These are phyloP conservation scores for Globisporangium camurandrum DNA, from an alignment of 352 stramenopile genomes.

Conservation along the genomic window DNA sequence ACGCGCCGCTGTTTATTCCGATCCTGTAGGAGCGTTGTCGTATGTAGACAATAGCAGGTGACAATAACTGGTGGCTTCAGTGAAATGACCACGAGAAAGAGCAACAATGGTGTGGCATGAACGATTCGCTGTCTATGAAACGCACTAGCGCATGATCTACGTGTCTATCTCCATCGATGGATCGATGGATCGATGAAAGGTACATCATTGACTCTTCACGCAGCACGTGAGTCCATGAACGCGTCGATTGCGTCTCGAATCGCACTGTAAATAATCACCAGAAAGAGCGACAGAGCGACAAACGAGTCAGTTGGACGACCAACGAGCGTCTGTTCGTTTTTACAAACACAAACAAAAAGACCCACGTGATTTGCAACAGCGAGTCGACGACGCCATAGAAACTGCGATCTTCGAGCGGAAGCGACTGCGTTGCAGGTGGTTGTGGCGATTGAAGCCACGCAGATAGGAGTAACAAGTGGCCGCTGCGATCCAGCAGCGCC, in stretches of 20 bases:
- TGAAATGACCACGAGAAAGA: too few species aligned
- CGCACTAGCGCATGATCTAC: neutral
- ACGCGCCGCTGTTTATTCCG: slow-evolving; percentile 73
- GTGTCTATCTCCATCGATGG: neutral
- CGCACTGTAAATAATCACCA: slow-evolving; percentile 19
- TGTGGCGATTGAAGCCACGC: slow-evolving; percentile 72
- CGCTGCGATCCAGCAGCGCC: slow-evolving; percentile 40
- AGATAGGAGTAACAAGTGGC: slow-evolving; percentile 59
- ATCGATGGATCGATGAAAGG: neutral
- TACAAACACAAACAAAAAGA: neutral
- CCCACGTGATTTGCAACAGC: slow-evolving; percentile 64
- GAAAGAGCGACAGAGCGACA: neutral
- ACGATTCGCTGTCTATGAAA: too few species aligned
- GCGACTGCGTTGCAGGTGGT: slow-evolving; percentile 52
- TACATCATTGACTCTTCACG: neutral
- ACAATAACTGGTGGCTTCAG: too few species aligned
- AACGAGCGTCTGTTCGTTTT: too few species aligned
- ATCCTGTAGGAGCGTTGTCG: too few species aligned
- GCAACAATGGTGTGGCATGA: slow-evolving; percentile 6
- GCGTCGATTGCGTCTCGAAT: slow-evolving; percentile 53
- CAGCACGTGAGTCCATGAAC: slow-evolving; percentile 41
- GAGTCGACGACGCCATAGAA: slow-evolving; percentile 75
- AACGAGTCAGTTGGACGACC: neutral
- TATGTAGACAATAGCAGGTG: too few species aligned
- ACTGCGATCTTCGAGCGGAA: slow-evolving; percentile 52